Evolutionary conservation across 1,284 basidiomycete species (phyloP).

Genomic region (Ceratorhiza oryzae-sativae): DNA sequence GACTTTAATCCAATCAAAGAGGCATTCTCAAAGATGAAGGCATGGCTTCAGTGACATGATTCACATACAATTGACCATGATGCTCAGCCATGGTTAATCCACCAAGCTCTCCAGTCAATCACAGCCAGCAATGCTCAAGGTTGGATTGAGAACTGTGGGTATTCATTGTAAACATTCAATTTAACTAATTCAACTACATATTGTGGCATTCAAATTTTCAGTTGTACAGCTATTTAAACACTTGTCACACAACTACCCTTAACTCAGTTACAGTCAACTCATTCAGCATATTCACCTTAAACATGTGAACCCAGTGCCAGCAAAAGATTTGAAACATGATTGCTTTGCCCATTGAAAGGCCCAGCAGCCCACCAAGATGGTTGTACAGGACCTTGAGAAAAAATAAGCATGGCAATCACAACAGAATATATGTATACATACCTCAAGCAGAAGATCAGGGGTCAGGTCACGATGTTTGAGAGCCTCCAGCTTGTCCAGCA

Average conservation of each 20-base stretch:
- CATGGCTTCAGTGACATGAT: slow-evolving; percentile 44
- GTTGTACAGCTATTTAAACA: not conserved
- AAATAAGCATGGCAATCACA: not conserved
- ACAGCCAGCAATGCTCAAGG: not conserved
- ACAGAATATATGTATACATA: not conserved
- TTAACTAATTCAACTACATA: not conserved
- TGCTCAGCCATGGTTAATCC: slow-evolving; percentile 42
- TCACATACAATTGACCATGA: slow-evolving; percentile 38
- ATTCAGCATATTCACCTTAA: not conserved
- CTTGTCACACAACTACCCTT: not conserved
- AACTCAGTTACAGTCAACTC: not conserved
- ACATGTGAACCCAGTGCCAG: slow-evolving; percentile 42
- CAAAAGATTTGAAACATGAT: slow-evolving; percentile 45
- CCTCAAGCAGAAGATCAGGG: slow-evolving; percentile 45
- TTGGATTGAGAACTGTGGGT: not conserved
- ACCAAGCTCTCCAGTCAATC: not conserved
- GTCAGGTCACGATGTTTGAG: slow-evolving; percentile 44
- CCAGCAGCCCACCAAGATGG: slow-evolving; percentile 41
- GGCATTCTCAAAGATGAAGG: slow-evolving; percentile 46
- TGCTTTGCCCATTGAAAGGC: slow-evolving; percentile 42
- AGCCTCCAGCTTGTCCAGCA: slow-evolving; percentile 31
- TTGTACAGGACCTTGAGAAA: slow-evolving; percentile 40
- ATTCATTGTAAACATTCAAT: not conserved
- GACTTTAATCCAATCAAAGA: slow-evolving; percentile 48
- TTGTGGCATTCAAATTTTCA: not conserved